Base-by-base conservation (phyloP, 371 early-diverging fungal genomes). In the Paramicrosporidium saccamoebae region DNA sequence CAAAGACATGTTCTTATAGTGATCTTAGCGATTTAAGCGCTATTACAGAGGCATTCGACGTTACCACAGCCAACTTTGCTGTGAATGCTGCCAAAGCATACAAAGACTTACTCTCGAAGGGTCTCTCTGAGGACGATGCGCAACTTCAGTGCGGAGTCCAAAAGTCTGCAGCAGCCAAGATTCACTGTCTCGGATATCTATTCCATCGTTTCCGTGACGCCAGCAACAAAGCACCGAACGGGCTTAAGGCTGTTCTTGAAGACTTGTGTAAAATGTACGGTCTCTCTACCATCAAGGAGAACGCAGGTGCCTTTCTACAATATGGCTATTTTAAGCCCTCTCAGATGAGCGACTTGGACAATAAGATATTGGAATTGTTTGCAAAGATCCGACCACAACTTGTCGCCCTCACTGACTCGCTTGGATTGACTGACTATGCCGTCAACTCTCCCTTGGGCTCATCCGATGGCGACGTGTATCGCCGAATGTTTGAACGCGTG, bases 361-460 rank as follows among this genome's bases (percentile, higher is more conserved):
- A 41, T 16, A 50, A 51, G 30, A 58, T 69, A 32, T 60, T 58
- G 26, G 38, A 37, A 1, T 50, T 64, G n/a, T 71, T 68, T 48
- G 47, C 47, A 14, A 46, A 44, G 17, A 55, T 77, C 3, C 58
- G 81, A 29, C 32, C 58, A 14, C 61, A 75, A 32, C 67, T 71
- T 21, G 64, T 79, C 35, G 58, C 69, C 5, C 46, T 82, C 20
- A 68, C 72, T 10, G 84, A 81, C 30, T 45, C 78, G 12, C 81
- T 77, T 45, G 65, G 62, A 36, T 58, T 63, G 42, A 42, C 64
- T 10, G 84, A 82, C 42, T 77, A 60, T 37, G 55, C 73, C 16
- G 39, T 82, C 41, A 73, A 77, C 51, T 72, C 73, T 24, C 77
- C 81, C 11, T 39, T 82, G 7, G 84, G 84, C 12, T 55, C 64